phyloP scores from a whole-genome alignment of 768 basidiomycete genomes.

The Rhizopogon rudus region DNA sequence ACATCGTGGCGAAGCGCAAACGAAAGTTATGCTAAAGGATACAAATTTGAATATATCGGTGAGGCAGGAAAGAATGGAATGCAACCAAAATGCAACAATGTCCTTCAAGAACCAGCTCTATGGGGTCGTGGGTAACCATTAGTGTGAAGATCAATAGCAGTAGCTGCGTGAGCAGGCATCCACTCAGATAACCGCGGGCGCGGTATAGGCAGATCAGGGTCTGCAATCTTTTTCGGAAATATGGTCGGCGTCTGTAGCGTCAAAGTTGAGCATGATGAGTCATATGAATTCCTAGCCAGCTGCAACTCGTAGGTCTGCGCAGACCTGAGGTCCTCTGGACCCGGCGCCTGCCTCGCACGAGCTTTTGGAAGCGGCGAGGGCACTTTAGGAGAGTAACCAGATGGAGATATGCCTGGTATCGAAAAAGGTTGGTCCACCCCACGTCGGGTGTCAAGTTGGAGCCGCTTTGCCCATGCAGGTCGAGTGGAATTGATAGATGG shows the following conservation, averaged over 20 bases:
- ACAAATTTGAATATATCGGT: not conserved
- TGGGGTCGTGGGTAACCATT: constrained; percentile 6
- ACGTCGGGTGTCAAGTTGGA: constrained; percentile 36
- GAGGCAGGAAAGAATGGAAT: not conserved
- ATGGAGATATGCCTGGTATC: constrained; percentile 17
- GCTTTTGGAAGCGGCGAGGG: constrained; percentile 30
- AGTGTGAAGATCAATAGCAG: constrained; percentile 19
- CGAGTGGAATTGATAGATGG: constrained; percentile 22
- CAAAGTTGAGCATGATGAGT: constrained; percentile 8
- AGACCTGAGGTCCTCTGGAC: constrained; percentile 28
- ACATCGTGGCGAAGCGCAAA: not conserved
- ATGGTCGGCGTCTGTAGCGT: constrained; percentile 12
- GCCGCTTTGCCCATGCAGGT: constrained; percentile 48
- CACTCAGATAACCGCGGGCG: constrained; percentile 47
- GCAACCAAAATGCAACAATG: not conserved
- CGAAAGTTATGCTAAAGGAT: not conserved
- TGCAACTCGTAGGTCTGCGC: constrained; percentile 26
- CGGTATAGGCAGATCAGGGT: constrained; percentile 56
- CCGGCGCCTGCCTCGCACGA: constrained; percentile 16
- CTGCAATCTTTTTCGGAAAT: constrained; percentile 37
- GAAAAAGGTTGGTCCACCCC: constrained; percentile 56
- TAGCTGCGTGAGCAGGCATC: constrained; percentile 41
- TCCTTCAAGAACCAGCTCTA: constrained; percentile 8
- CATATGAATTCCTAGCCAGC: constrained; percentile 13
- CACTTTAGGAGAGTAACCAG: constrained; percentile 11